Conservation (phyloP, 2,329 filamentous ascomycete genomes). For the Gyromitra esculenta region DNA sequence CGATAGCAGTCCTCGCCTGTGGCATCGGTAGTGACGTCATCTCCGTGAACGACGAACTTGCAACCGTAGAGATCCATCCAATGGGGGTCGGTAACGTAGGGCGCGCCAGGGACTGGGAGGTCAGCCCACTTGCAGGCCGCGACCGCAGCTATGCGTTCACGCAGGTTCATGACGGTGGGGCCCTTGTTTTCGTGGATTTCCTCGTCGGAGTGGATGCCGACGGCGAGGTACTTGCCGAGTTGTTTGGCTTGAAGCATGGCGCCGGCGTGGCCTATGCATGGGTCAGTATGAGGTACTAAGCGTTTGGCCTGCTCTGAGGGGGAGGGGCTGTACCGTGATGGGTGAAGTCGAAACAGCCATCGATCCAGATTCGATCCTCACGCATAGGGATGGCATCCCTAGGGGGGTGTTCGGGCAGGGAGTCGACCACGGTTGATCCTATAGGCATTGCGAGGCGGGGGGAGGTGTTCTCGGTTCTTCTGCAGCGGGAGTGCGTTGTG, state of each 20-base stretch:
- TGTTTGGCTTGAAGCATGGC: conserved; percentile 96
- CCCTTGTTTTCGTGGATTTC: conserved; percentile 97
- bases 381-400: conserved; percentile 57
- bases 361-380: conserved; percentile 89
- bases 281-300: conserved; percentile 66
- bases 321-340: conserved; percentile 67
- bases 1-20: conserved; percentile 96
- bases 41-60: conserved; percentile 93
- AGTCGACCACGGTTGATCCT: conserved; percentile 38
- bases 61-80: conserved; percentile 98
- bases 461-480: not conserved
- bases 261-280: conserved; percentile 80
- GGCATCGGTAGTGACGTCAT: conserved; percentile 95
- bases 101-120: conserved; percentile 80
- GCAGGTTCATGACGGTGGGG: conserved; percentile 93
- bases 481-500: not conserved
- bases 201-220: conserved; percentile 95
- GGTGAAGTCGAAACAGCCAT: conserved; percentile 99
- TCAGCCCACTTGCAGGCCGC: conserved; percentile 97
- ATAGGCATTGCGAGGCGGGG: conserved; percentile 18
- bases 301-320: not conserved
- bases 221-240: conserved; percentile 86
- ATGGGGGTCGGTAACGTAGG: conserved; percentile 90
- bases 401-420: conserved; percentile 49
- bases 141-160: conserved; percentile 88